Evolutionary conservation across 2,329 filamentous ascomycete genomes (phyloP).

Genomic region (Allantophomopsis lycopodina): DNA sequence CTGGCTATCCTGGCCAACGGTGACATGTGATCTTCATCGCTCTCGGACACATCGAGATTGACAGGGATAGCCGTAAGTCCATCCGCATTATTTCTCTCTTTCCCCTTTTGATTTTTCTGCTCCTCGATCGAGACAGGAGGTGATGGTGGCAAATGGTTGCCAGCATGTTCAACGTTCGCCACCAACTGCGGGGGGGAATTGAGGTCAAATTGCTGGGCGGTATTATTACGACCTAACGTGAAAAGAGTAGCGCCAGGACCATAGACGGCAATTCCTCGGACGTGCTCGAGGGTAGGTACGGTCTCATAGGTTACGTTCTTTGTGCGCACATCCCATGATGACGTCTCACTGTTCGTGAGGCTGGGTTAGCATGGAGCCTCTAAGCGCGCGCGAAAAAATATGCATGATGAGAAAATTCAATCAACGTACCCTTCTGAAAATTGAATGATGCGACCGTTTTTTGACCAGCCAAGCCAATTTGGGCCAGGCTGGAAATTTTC

Average conservation of each 20-base stretch:
- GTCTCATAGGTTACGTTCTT: constrained; percentile 87
- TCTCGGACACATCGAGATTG: constrained; percentile 50
- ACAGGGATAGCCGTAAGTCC: constrained; percentile 30
- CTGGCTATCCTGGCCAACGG: constrained; percentile 64
- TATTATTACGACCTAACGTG: constrained; percentile 76
- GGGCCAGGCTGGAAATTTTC: constrained; percentile 62
- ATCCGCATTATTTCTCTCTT: constrained; percentile 5
- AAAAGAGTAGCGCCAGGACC: constrained; percentile 87
- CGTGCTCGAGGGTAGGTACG: constrained; percentile 71
- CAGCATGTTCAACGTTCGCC: constrained; percentile 80
- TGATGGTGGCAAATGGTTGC: constrained; percentile 62
- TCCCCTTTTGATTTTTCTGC: constrained; percentile 37
- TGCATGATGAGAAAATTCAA: constrained; percentile 9
- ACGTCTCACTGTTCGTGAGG: constrained; percentile 53
- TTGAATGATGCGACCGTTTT: constrained; percentile 92
- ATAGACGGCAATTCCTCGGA: constrained; percentile 75
- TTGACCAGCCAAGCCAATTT: constrained; percentile 98
- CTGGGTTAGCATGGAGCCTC: constrained; percentile 20
- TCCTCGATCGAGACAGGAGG: constrained; percentile 73
- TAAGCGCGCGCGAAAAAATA: constrained; percentile 33
- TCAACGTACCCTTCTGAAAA: constrained; percentile 71
- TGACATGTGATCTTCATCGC: constrained; percentile 65
- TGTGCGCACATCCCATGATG: constrained; percentile 95
- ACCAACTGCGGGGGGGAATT: constrained; percentile 73
- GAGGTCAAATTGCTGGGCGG: constrained; percentile 89